These are phyloP conservation scores for Hyparrhenia diplandra DNA, from an alignment of 176 grass and related monocot species.

Conservation along the genomic window DNA sequence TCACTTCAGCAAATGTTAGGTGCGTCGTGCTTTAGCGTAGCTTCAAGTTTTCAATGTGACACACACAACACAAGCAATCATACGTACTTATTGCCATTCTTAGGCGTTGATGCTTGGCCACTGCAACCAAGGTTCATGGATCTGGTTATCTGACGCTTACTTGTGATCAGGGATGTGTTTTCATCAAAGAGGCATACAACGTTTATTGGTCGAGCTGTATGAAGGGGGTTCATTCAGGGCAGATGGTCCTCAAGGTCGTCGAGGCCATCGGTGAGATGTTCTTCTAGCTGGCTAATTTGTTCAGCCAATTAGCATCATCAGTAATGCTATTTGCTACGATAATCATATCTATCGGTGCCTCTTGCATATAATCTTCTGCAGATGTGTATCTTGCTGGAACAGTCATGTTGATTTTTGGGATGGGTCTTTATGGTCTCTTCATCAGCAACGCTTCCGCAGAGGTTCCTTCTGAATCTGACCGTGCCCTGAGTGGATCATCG, in stretches of 20 bases:
- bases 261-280: slow-evolving; percentile 80
- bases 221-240: slow-evolving; percentile 68
- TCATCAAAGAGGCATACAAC: slow-evolving; percentile 80
- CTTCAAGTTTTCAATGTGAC: not conserved
- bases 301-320: not conserved
- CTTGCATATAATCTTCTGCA: slow-evolving; percentile 38
- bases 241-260: slow-evolving; percentile 95
- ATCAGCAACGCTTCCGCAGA: slow-evolving; percentile 67
- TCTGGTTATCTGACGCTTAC: not conserved
- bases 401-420: slow-evolving; percentile 95
- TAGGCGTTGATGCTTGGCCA: not conserved
- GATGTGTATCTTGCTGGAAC: slow-evolving; percentile 98
- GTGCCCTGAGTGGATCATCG: slow-evolving; percentile 73
- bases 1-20: no score
- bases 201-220: slow-evolving; percentile 86
- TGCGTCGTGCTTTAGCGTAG: no score
- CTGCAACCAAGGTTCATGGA: not conserved
- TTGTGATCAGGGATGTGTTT: slow-evolving; percentile 72
- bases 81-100: not conserved
- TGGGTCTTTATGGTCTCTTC: slow-evolving; percentile 94
- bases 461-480: slow-evolving; percentile 48
- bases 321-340: not conserved
- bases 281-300: not conserved
- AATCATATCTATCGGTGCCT: not conserved
- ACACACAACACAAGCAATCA: no score